Evolutionary conservation across 2,329 filamentous ascomycete genomes (phyloP), one percentile per base, ranked within the genome.

Genomic region (Tympanopsis confertula): DNA sequence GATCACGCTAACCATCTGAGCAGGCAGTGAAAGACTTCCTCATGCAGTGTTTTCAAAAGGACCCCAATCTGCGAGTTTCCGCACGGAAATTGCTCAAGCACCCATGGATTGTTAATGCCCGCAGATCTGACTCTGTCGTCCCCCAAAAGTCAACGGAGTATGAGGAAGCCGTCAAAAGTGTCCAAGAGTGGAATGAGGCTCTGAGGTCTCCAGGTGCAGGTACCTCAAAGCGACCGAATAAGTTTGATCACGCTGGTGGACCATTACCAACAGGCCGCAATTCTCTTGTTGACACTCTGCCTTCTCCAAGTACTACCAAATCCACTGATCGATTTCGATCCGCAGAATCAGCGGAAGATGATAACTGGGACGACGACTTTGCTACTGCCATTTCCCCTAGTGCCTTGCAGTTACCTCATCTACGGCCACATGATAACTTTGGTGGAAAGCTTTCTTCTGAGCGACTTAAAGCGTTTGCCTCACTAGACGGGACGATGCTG

Each of bases 1-100:
- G 24, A 28, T 12, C 14, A 19, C 15, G 13, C 41, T 26, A 20
- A 42, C 39, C 36, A n/a, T 36, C 20, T 26, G 32, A 4, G 43
- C 48, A 91, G 86, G 84, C 85, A 41, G 87, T 93, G 20, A 78
- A 88, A 48, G 91, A 98, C 52, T 98, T 98, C 51, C 72, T 98
- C 13, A 96, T 96, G 84, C 91, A 98, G 60, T 98, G 91, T 56
- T 98, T 98, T 51, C 91, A 98, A 51, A 98, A 98, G 56, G 93
- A 98, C 50, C 91, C 91, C 1, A 96, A 96, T 49, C 71, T 98
- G 37, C 77, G 91, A 53, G 91, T 98, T 4, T 88, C 87, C 2
- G 91, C 91, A n/a, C 81, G 81, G 47, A 96, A 96, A 55, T 66
- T 98, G 22, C 67, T 95, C 18, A 86, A 86, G 49, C 91, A 98